Conservation (phyloP, 768 basidiomycete species). For the Mycena vulgaris region DNA sequence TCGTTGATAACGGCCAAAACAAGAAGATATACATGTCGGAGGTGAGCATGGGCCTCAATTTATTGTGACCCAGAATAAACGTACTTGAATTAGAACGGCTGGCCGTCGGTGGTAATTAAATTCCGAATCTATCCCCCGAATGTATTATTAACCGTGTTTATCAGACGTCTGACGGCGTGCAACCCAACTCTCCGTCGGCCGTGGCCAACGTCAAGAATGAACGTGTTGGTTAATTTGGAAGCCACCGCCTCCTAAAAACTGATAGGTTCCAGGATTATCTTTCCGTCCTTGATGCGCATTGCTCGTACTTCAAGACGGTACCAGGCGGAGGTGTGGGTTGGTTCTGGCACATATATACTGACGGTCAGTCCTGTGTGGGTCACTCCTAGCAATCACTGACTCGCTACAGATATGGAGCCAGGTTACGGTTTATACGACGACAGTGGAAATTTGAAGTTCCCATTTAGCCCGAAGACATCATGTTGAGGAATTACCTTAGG, state of each 20-base stretch:
- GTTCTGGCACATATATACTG: conserved; percentile 88
- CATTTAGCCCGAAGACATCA: conserved; percentile 73
- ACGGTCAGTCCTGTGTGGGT: conserved; percentile 57
- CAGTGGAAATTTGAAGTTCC: conserved; percentile 69
- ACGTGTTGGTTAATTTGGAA: conserved; percentile 56
- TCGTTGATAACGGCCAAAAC: conserved; percentile 70
- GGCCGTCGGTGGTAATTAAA: conserved; percentile 68
- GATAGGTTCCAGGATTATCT: conserved; percentile 71
- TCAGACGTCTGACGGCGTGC: conserved; percentile 68
- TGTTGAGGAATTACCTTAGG: conserved; percentile 61
- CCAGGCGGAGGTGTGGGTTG: conserved; percentile 79
- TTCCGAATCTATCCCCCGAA: neutral
- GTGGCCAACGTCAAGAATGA: conserved; percentile 76
- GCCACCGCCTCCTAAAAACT: neutral
- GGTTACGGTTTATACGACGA: conserved; percentile 79
- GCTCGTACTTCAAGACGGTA: conserved; percentile 72
- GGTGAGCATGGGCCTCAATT: conserved; percentile 53
- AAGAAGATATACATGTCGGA: conserved; percentile 86
- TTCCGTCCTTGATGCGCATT: conserved; percentile 73
- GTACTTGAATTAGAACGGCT: conserved; percentile 70
- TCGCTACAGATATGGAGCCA: conserved; percentile 53
- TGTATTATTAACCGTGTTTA: neutral
- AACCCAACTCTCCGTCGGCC: conserved; percentile 76
- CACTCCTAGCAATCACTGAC: neutral
- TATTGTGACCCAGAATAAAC: neutral